A percentile compares a stretch with the other conserved stretches of the same genome.
Evolutionary conservation across 1,284 basidiomycete genomes (phyloP).

Genomic region (Ganoderma boninense): DNA sequence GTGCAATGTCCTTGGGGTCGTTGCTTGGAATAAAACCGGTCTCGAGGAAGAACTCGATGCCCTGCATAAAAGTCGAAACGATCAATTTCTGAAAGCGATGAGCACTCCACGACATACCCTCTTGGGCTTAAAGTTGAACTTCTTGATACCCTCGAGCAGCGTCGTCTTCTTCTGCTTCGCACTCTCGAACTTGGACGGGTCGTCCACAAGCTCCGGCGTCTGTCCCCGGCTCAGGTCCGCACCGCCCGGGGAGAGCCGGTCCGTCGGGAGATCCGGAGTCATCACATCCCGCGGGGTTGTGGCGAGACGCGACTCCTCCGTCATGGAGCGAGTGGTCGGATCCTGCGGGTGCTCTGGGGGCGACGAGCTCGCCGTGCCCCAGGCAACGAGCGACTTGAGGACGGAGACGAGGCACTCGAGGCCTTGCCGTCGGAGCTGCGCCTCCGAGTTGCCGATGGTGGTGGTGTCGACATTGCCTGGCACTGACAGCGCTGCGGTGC

Average conservation of each 20-base stretch:
- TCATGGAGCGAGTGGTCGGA: slow-evolving; percentile 52
- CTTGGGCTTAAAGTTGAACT: slow-evolving; percentile 99
- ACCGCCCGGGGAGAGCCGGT: slow-evolving; percentile 58
- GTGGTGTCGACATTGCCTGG: slow-evolving; percentile 74
- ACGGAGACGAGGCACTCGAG: slow-evolving; percentile 91
- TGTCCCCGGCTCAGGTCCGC: slow-evolving; percentile 64
- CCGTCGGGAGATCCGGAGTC: slow-evolving; percentile 59
- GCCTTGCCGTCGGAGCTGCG: slow-evolving; percentile 86
- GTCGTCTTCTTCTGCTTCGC: slow-evolving; percentile 98
- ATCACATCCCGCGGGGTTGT: slow-evolving; percentile 59
- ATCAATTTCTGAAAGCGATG: background rate
- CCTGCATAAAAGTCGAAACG: slow-evolving; percentile 51
- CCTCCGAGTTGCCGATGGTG: slow-evolving; percentile 76
- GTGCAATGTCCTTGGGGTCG: slow-evolving; percentile 84
- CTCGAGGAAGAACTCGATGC: slow-evolving; percentile 90
- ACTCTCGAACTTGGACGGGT: slow-evolving; percentile 93
- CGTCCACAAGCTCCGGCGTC: slow-evolving; percentile 85
- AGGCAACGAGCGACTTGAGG: slow-evolving; percentile 87
- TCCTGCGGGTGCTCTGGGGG: slow-evolving; percentile 55
- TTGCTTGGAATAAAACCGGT: slow-evolving; percentile 87
- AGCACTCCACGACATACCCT: slow-evolving; percentile 53
- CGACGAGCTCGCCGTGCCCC: slow-evolving; percentile 72
- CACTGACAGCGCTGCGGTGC: slow-evolving; percentile 73
- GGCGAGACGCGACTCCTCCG: slow-evolving; percentile 58
- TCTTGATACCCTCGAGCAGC: slow-evolving; percentile 93